Evolutionary conservation across 2,329 filamentous ascomycete species (phyloP), one percentile per base, ranked within the genome.

Genomic region (Cladosporium phlei): DNA sequence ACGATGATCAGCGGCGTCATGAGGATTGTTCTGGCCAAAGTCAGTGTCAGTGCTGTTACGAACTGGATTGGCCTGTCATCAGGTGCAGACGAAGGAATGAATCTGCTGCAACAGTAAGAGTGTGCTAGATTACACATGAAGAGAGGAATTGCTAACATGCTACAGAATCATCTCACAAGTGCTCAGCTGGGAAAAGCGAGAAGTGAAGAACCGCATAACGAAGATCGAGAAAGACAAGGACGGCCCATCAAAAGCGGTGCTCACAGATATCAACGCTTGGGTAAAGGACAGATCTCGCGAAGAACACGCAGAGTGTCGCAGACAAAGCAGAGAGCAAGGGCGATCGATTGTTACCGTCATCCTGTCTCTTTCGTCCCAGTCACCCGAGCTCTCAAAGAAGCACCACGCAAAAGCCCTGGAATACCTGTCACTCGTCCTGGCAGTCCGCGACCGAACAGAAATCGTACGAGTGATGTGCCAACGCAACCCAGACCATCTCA

Each of bases 1-100:
- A 85, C 81, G 16, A 90, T 93, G 86, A 82, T 91, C 47, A 85
- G 77, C 58, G 86, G 76, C 48, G 82, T 91, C 75, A 76, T 86
- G 62, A 77, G 74, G 44, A 69, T 91, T 12, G 73, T 90, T 12
- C 73, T 93, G 11, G 82, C 86, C n/a, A 93, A 93, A 66, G 69
- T 89, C 47, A 86, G 84, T 54, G 72, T 91, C 4, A 81, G 80
- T 2, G 80, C 80, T 6, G 67, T 91, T 40, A 88, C 86, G 4
- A 90, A 89, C 61, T 91, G 84, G 83, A 76, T 90, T 9, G 86
- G 87, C 0, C 63, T 88, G 29, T 89, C 83, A 0, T 77, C 78
- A 37, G 80, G 79, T 37, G 78, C 82, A 0, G 80, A 88, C 52
- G 85, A 89, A 55, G 86, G 86, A 37, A 87, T 88, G 84, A 93